phyloP scores from a whole-genome alignment of 2,329 filamentous ascomycete species.

The Metarhizium anisopliae region DNA sequence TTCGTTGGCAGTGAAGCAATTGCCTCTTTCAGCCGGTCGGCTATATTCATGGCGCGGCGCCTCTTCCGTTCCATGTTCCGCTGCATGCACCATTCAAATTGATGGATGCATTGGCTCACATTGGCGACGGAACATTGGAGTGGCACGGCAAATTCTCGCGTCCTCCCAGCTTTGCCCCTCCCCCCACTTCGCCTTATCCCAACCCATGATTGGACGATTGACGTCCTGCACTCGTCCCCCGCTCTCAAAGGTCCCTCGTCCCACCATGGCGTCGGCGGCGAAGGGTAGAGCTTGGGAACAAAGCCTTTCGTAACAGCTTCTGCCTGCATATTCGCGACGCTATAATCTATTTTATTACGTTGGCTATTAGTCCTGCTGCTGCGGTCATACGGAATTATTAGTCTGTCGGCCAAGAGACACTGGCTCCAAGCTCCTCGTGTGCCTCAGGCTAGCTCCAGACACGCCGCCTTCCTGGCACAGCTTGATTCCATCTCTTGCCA shows the following conservation, averaged over 20 bases:
- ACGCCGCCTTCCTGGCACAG: neutral
- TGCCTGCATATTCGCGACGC: neutral
- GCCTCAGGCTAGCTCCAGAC: neutral
- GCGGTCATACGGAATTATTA: neutral
- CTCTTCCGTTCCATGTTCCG: neutral
- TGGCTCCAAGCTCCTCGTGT: neutral
- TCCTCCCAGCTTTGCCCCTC: neutral
- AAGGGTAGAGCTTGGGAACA: neutral
- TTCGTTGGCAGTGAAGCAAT: neutral
- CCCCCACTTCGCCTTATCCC: neutral
- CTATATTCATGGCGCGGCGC: neutral
- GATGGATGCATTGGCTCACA: no score
- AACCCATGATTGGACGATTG: neutral
- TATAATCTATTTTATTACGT: neutral
- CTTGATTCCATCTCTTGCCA: neutral
- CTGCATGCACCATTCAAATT: neutral
- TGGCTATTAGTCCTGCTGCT: neutral
- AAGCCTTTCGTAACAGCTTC: neutral
- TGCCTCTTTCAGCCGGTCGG: no score
- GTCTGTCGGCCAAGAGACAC: neutral
- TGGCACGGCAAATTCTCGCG: no score
- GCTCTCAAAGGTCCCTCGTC: neutral
- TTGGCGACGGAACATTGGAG: neutral
- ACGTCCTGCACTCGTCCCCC: neutral
- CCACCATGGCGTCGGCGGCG: neutral